Percentiles rank a stretch among this genome's conserved stretches.
Conservation (phyloP, 73 alveolate species). For the Blepharisma stoltei region DNA sequence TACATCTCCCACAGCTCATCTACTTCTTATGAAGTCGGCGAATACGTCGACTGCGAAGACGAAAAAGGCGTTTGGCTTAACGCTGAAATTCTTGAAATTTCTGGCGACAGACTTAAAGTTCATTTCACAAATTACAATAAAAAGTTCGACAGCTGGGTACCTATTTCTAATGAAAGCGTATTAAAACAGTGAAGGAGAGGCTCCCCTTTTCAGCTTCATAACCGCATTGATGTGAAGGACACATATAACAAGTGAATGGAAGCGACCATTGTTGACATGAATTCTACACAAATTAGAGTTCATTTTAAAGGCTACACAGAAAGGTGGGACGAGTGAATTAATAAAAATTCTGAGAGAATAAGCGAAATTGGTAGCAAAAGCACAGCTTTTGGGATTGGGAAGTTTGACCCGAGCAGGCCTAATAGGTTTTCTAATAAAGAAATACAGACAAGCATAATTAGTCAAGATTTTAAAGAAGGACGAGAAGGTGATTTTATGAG, state of each 20-base stretch:
- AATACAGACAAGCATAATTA: slow-evolving; percentile 29
- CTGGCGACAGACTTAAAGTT: slow-evolving; percentile 32
- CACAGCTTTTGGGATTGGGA: slow-evolving; percentile 49
- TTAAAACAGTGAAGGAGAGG: background rate
- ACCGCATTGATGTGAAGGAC: slow-evolving; percentile 1
- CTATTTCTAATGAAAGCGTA: background rate
- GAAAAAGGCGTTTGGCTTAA: slow-evolving; percentile 32
- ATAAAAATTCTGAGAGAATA: slow-evolving; percentile 13
- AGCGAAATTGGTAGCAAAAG: slow-evolving; percentile 52
- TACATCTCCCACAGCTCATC: too few species aligned
- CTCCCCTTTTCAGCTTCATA: background rate
- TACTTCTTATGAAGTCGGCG: too few species aligned
- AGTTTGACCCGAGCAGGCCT: slow-evolving; percentile 17
- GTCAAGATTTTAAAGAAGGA: background rate
- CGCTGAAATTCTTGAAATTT: slow-evolving; percentile 35
- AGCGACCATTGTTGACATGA: background rate
- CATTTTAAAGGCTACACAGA: slow-evolving; percentile 24
- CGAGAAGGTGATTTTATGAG: slow-evolving; percentile 37
- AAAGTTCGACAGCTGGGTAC: slow-evolving; percentile 41
- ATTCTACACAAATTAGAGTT: background rate
- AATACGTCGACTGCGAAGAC: slow-evolving; percentile 40
- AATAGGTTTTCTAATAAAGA: background rate
- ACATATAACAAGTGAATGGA: slow-evolving; percentile 5
- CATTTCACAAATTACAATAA: slow-evolving; percentile 47
- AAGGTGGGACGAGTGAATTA: slow-evolving; percentile 32